These are phyloP conservation scores for Candida piceae DNA, from an alignment of 805 yeast genomes.

Conservation along the genomic window DNA sequence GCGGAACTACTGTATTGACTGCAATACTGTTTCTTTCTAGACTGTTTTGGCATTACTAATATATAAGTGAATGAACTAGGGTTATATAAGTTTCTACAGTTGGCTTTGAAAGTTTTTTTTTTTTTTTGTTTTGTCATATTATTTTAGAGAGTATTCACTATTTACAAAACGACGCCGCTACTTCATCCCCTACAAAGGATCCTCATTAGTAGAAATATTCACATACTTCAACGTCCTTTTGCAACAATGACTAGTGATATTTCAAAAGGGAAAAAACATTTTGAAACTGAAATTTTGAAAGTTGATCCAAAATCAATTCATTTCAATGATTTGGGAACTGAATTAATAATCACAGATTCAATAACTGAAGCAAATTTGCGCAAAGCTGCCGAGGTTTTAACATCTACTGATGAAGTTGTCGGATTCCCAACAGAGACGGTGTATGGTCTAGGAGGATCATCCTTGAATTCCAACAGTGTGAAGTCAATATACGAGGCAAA, in stretches of 20 bases:
- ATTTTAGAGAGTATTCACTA: too few relatives aligned
- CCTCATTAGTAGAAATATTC: neutral
- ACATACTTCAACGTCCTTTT: neutral
- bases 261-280: neutral
- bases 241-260: neutral
- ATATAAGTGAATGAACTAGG: too few relatives aligned
- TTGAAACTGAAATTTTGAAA: slow-evolving; percentile 41
- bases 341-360: slow-evolving; percentile 40
- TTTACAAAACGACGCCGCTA: neutral
- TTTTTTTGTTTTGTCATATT: too few relatives aligned
- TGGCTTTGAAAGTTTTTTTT: neutral
- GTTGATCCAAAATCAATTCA: slow-evolving; percentile 50
- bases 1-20: too few relatives aligned
- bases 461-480: slow-evolving; percentile 69
- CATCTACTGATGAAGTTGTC: slow-evolving; percentile 53
- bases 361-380: slow-evolving; percentile 45
- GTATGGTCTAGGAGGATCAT: slow-evolving; percentile 91
- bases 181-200: neutral
- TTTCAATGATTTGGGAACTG: slow-evolving; percentile 38
- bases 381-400: slow-evolving; percentile 55
- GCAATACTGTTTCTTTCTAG: too few relatives aligned
- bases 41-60: too few relatives aligned
- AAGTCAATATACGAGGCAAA: slow-evolving; percentile 78
- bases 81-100: too few relatives aligned
- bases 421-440: slow-evolving; percentile 98